phyloP scores from a whole-genome alignment of 352 stramenopile genomes.

The Blastocystis sp. region DNA sequence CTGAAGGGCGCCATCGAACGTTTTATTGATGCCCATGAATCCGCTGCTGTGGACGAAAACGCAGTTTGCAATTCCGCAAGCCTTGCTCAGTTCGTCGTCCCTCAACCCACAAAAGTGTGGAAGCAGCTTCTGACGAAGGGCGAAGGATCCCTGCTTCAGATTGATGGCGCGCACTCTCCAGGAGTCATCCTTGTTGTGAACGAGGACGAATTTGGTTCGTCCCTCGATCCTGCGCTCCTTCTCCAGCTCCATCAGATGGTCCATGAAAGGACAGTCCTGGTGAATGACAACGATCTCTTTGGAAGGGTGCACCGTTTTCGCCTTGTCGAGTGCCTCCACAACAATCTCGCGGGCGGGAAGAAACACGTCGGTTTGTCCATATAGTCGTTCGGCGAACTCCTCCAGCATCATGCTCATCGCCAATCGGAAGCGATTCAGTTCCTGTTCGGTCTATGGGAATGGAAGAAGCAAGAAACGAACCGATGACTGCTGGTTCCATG shows the following conservation, averaged over 20 bases:
- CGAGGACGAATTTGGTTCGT: not conserved
- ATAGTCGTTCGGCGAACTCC: not conserved
- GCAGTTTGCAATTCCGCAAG: not conserved
- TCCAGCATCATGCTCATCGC: slow-evolving; percentile 7
- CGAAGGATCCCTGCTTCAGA: not conserved
- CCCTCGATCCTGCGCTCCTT: not conserved
- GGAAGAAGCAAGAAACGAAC: not conserved
- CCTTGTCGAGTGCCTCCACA: not conserved
- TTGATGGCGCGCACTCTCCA: slow-evolving; percentile 16
- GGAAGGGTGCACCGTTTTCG: not conserved
- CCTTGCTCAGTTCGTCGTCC: slow-evolving; percentile 14
- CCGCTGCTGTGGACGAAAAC: slow-evolving; percentile 7
- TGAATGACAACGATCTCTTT: not conserved
- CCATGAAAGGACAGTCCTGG: not conserved
- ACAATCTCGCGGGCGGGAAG: slow-evolving; percentile 2
- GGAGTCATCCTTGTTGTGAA: not conserved
- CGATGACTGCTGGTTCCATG: not conserved
- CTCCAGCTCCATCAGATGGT: slow-evolving; percentile 1
- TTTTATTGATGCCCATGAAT: slow-evolving; percentile 16
- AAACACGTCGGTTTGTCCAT: not conserved
- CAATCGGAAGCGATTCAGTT: slow-evolving; percentile 1
- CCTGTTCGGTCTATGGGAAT: not conserved
- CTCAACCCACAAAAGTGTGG: not conserved
- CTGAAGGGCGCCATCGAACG: not conserved
- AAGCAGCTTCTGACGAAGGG: not conserved